Evolutionary conservation across 2,329 filamentous ascomycete species (phyloP).

Genomic region (Didymella exigua): DNA sequence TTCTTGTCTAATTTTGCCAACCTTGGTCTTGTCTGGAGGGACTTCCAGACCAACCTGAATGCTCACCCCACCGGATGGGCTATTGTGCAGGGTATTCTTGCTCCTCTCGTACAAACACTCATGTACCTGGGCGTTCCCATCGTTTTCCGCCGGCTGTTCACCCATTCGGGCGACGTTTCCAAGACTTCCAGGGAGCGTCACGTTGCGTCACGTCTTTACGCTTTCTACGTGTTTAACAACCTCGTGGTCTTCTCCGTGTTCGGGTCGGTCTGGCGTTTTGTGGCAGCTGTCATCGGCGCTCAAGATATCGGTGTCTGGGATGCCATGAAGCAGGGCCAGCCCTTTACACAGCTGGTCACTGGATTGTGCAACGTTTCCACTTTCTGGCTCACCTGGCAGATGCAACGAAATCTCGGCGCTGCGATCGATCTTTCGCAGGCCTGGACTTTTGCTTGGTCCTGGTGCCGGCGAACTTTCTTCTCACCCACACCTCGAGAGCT

Average conservation of each 20-base stretch:
- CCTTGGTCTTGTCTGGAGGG: conserved; percentile 78
- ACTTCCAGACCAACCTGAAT: conserved; percentile 70
- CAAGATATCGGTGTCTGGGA: conserved; percentile 64
- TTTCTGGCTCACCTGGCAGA: conserved; percentile 88
- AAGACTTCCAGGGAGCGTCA: conserved; percentile 92
- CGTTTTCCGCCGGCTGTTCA: conserved; percentile 85
- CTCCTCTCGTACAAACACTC: conserved; percentile 82
- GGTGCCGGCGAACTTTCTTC: conserved; percentile 78
- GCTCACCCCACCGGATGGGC: conserved; percentile 74
- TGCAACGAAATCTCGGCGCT: conserved; percentile 84
- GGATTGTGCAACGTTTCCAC: conserved; percentile 80
- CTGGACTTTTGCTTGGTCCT: conserved; percentile 78
- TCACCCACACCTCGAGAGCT: conserved; percentile 87
- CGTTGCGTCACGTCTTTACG: conserved; percentile 85
- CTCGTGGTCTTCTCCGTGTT: conserved; percentile 91
- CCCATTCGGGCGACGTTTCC: conserved; percentile 83
- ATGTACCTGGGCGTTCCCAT: conserved; percentile 86
- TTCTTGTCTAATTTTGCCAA: conserved; percentile 88
- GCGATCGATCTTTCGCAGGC: conserved; percentile 87
- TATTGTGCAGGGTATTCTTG: conserved; percentile 87
- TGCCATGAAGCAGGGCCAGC: conserved; percentile 68
- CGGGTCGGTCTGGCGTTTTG: conserved; percentile 80
- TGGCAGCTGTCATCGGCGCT: conserved; percentile 67
- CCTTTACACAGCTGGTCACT: conserved; percentile 70
- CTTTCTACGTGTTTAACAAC: conserved; percentile 99